Conservation (phyloP, 2,329 filamentous ascomycete genomes). For the Rutstroemia sp. region DNA sequence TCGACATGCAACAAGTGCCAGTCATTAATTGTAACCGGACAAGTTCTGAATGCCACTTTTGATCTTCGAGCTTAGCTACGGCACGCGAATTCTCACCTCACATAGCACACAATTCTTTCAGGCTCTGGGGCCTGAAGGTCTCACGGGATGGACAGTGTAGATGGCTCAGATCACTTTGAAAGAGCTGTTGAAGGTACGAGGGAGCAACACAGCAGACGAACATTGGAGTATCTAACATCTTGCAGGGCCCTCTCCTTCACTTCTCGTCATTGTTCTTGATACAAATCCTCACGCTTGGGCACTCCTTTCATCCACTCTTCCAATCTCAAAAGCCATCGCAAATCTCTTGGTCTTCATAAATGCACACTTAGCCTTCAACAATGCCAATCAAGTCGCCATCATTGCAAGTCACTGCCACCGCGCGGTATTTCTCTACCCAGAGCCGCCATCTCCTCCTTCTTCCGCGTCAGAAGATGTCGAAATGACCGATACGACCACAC, state of each 20-base stretch:
- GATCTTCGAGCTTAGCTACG: too few relatives aligned
- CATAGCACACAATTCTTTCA: neutral
- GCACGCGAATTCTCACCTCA: neutral
- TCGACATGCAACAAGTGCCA: too few relatives aligned
- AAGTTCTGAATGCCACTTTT: too few relatives aligned
- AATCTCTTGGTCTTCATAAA: constrained; percentile 95
- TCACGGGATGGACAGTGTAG: constrained; percentile 55
- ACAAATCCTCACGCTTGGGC: constrained; percentile 96
- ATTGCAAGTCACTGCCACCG: constrained; percentile 83
- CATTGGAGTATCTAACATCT: constrained; percentile 10
- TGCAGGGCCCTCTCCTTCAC: constrained; percentile 59
- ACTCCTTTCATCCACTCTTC: constrained; percentile 63
- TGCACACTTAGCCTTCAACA: constrained; percentile 88
- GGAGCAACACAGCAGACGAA: neutral
- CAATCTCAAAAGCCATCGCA: constrained; percentile 77
- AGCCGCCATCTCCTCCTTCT: constrained; percentile 34
- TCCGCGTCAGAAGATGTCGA: constrained; percentile 41
- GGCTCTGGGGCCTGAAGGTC: constrained; percentile 18
- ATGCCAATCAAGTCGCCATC: constrained; percentile 85
- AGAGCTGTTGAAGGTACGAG: constrained; percentile 38
- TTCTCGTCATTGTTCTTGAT: constrained; percentile 87
- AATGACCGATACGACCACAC: constrained; percentile 43
- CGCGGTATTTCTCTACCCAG: constrained; percentile 84
- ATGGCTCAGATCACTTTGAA: constrained; percentile 51
- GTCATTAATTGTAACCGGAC: too few relatives aligned